Base-by-base conservation (phyloP, 495 filamentous ascomycete genomes). In the Terfezia claveryi region DNA sequence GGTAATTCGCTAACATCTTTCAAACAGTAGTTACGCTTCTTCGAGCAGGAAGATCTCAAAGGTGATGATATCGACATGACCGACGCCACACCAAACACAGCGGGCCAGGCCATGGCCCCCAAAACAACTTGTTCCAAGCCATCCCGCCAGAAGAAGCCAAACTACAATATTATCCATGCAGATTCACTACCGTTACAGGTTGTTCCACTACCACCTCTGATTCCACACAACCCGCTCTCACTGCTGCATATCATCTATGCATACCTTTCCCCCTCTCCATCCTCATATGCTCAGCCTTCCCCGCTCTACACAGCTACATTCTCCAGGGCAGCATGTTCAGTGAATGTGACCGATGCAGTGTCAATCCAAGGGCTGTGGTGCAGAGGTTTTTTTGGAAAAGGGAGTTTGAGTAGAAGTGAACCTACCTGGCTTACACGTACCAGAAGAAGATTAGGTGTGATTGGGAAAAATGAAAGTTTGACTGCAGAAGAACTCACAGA, bases 341-440 rank as follows among this genome's bases (percentile, higher is more conserved):
- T 96, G 4, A 87, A 95, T 67, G 77, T 99, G 38, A 85, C 79
- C 10, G 82, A 94, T 62, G 69, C 76, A 46, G 71, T 71, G 37
- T 76, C 84, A 2, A 80, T 92, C 51, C 75, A 81, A 38, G 83
- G 80, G 9, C 69, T 99, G 32, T 99, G 91, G 91, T 82, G 94
- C 66, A 80, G 85, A 64, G 91, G 91, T 1, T 96, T 96, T 68
- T 99, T 86, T 66, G 91, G 91, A 49, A 95, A 94, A 68, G 91
- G 91, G 51, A 86, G 70, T 54, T 72, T 96, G 57, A 94, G 87
- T 67, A 79, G 91, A 59, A 94, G 86, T 68, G 88, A 96, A 65
- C 91, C 89, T 3, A 86, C 77, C 55, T 99, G 91, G 91, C 67
- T 95, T 53, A 82, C 82, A 52, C 73, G 84, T 52, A 85, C 94